Percentiles rank a stretch among this genome's conserved stretches.
Evolutionary conservation across 2,329 filamentous ascomycete genomes (phyloP).

Genomic region (Akanthomyces uredinophilus): DNA sequence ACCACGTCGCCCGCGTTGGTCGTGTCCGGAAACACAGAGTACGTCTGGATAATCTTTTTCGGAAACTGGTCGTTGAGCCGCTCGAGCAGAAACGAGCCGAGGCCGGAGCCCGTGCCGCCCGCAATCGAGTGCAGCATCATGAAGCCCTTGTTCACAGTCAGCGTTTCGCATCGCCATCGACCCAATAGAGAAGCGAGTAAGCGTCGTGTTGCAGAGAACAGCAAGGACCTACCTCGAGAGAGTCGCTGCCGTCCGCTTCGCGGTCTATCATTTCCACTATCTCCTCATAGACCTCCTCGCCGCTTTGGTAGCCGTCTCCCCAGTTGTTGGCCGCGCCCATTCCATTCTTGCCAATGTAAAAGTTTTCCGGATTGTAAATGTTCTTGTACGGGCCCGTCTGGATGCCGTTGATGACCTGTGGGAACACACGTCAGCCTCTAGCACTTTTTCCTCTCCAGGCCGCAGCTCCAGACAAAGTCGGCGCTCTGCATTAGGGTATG

Average conservation of each 20-base stretch:
- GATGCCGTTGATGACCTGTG: conserved; percentile 78
- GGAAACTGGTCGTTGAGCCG: conserved; percentile 95
- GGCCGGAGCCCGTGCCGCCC: conserved; percentile 90
- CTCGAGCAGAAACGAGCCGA: conserved; percentile 92
- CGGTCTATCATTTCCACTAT: conserved; percentile 99
- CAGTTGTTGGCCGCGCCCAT: conserved; percentile 96
- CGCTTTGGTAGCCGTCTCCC: conserved; percentile 92
- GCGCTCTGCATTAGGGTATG: no score
- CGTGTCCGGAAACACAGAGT: conserved; percentile 96
- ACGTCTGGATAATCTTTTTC: conserved; percentile 98
- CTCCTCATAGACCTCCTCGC: conserved; percentile 88
- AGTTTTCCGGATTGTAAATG: conserved; percentile 99
- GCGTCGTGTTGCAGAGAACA: background rate
- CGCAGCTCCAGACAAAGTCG: background rate
- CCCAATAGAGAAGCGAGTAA: no score
- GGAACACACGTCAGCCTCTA: background rate
- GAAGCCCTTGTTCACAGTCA: conserved; percentile 64
- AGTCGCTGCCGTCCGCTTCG: conserved; percentile 96
- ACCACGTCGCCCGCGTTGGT: conserved; percentile 85
- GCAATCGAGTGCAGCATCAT: conserved; percentile 99
- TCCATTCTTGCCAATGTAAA: conserved; percentile 92
- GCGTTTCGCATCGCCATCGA: no score
- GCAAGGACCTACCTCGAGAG: conserved; percentile 64
- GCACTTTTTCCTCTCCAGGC: background rate
- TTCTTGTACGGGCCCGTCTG: conserved; percentile 93